phyloP scores from a whole-genome alignment of 495 filamentous ascomycete species.

The Xylaria bambusicola region DNA sequence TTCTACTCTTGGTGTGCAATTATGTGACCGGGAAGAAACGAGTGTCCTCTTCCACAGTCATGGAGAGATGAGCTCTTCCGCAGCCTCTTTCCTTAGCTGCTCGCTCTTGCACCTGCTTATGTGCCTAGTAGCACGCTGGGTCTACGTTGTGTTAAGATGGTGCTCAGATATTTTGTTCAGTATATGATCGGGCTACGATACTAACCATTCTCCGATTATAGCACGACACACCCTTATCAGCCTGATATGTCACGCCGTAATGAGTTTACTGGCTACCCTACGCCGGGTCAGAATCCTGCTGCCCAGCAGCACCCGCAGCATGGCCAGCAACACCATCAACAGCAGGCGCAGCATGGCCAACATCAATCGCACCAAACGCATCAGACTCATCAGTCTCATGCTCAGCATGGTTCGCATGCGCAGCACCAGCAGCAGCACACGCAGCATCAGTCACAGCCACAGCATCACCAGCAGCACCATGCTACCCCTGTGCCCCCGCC shows the following conservation, averaged over 20 bases:
- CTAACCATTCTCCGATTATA: slow-evolving; percentile 34
- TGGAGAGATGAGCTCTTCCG: not conserved
- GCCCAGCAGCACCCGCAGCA: slow-evolving; percentile 34
- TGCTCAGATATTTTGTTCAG: not conserved
- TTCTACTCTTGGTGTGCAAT: too few species aligned
- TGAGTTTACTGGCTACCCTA: slow-evolving; percentile 35
- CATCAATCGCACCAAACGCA: slow-evolving; percentile 31
- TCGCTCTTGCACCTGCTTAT: too few species aligned
- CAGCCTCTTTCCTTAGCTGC: not conserved
- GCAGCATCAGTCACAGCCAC: slow-evolving; percentile 28
- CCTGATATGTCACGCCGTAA: slow-evolving; percentile 47
- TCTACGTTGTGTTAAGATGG: slow-evolving; percentile 27
- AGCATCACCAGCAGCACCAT: slow-evolving; percentile 40
- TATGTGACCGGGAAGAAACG: too few species aligned
- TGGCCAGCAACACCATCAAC: slow-evolving; percentile 33
- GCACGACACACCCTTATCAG: slow-evolving; percentile 40
- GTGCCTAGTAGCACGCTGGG: not conserved
- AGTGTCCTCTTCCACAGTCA: not conserved
- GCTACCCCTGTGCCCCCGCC: slow-evolving; percentile 42
- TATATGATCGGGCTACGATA: not conserved
- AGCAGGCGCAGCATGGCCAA: slow-evolving; percentile 28
- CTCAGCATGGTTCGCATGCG: slow-evolving; percentile 30
- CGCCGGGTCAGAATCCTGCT: slow-evolving; percentile 27
- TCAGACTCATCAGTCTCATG: slow-evolving; percentile 37
- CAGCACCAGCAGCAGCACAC: slow-evolving; percentile 27